A percentile compares a stretch with the other conserved stretches of the same genome.
Evolutionary conservation across 805 yeast species (phyloP).

Genomic region (Myxozyma udenii): DNA sequence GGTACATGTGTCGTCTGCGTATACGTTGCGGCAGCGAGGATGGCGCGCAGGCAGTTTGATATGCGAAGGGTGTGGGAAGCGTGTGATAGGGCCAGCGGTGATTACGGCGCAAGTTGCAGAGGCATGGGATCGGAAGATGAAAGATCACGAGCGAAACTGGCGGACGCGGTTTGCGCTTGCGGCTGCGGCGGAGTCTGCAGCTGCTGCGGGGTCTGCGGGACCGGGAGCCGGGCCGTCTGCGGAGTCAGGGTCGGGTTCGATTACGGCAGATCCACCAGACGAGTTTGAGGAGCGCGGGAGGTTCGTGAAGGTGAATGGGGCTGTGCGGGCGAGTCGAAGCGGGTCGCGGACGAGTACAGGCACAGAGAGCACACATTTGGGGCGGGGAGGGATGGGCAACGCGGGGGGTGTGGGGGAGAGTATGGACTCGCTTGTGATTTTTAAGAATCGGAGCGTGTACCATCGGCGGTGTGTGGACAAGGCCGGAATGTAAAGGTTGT

Average conservation of each 20-base stretch:
- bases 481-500: slow-evolving; percentile 5
- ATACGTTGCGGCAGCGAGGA: slow-evolving; percentile 25
- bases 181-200: too few species aligned
- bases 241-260: too few species aligned
- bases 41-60: slow-evolving; percentile 20
- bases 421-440: slow-evolving; percentile 29
- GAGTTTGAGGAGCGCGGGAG: too few species aligned
- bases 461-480: slow-evolving; percentile 28
- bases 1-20: slow-evolving; percentile 26
- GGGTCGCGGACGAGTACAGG: too few species aligned
- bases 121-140: slow-evolving; percentile 27
- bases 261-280: too few species aligned
- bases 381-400: too few species aligned
- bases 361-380: too few species aligned
- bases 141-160: slow-evolving; percentile 7
- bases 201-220: too few species aligned
- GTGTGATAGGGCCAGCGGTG: slow-evolving; percentile 29
- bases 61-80: slow-evolving; percentile 31
- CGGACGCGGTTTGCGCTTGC: slow-evolving; percentile 7
- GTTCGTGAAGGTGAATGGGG: too few species aligned
- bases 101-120: slow-evolving; percentile 7
- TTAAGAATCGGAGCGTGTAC: slow-evolving; percentile 29
- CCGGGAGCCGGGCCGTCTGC: not conserved
- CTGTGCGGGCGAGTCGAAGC: too few species aligned
- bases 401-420: too few species aligned